These are phyloP conservation scores for Ganoderma sinense DNA, from an alignment of 1,284 basidiomycete genomes.

Conservation along the genomic window DNA sequence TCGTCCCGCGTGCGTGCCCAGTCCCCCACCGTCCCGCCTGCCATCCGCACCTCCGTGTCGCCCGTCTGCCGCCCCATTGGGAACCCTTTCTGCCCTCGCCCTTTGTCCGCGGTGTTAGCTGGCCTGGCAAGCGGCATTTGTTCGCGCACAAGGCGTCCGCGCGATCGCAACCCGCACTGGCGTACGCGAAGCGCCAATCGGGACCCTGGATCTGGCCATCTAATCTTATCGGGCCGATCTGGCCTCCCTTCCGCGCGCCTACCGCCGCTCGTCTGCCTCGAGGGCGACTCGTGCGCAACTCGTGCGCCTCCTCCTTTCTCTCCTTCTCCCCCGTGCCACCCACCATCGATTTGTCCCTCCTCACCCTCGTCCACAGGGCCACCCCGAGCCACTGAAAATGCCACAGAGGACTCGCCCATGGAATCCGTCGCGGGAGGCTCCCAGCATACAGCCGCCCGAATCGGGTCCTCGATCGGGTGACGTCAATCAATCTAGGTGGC, in stretches of 20 bases:
- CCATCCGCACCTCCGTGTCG: background rate
- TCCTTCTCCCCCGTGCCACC: conserved; percentile 15
- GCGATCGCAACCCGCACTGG: conserved; percentile 8
- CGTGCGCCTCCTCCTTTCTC: conserved; percentile 13
- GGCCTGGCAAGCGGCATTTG: background rate
- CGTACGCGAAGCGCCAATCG: conserved; percentile 19
- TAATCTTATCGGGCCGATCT: conserved; percentile 30
- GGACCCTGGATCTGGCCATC: conserved; percentile 20
- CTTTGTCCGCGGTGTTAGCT: background rate
- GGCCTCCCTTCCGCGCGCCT: conserved; percentile 12
- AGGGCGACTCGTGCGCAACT: conserved; percentile 22
- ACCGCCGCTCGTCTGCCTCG: conserved; percentile 19
- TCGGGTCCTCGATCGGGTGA: conserved; percentile 22
- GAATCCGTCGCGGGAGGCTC: background rate
- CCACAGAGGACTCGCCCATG: too few relatives aligned
- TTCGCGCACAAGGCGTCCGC: background rate
- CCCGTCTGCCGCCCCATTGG: background rate
- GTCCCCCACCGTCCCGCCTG: conserved; percentile 14
- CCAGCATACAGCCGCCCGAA: conserved; percentile 16
- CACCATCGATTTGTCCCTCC: conserved; percentile 22
- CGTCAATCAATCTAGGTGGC: conserved; percentile 17
- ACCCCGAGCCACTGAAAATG: background rate
- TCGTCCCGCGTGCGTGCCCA: conserved; percentile 18
- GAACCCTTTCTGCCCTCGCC: background rate
- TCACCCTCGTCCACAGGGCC: background rate